Conservation (phyloP, 2,329 filamentous ascomycete species). For the Chaetomium olivaceum region DNA sequence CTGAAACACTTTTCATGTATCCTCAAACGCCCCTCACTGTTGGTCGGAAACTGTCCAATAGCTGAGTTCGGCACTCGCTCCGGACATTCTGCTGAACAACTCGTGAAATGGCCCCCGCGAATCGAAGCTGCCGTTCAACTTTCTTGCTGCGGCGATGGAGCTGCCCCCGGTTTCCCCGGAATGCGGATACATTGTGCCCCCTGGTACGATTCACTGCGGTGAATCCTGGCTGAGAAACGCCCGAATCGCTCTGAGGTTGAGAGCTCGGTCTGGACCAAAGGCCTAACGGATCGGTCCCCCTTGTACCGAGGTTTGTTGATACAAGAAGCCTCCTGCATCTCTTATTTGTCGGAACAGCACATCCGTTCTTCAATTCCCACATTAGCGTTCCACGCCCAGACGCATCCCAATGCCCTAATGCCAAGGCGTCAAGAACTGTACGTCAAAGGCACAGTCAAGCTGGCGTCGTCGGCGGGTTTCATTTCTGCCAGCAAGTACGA, state of each 20-base stretch:
- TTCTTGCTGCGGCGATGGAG: background rate
- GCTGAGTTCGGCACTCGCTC: background rate
- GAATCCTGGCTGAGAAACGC: background rate
- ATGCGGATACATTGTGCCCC: background rate
- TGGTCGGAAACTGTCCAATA: background rate
- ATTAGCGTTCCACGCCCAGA: constrained; percentile 4
- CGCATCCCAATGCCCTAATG: background rate
- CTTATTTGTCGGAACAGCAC: constrained; percentile 14
- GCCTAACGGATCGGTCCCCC: background rate
- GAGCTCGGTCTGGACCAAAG: constrained; percentile 6
- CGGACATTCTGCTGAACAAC: background rate
- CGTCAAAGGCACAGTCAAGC: background rate
- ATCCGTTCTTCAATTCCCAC: constrained; percentile 7
- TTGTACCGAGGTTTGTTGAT: constrained; percentile 11
- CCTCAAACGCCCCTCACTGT: background rate
- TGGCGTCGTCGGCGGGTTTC: background rate
- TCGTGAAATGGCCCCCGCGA: background rate
- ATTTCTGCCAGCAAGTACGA: background rate
- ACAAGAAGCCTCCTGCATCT: constrained; percentile 12
- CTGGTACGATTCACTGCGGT: background rate
- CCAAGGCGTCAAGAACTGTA: constrained; percentile 4
- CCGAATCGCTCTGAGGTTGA: background rate
- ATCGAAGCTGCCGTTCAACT: background rate
- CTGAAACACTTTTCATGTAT: constrained; percentile 1
- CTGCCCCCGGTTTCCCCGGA: constrained; percentile 2